Evolutionary conservation across 495 filamentous ascomycete genomes (phyloP), one percentile per base, ranked within the genome.

Genomic region (Penicillium psychrofluorescens): DNA sequence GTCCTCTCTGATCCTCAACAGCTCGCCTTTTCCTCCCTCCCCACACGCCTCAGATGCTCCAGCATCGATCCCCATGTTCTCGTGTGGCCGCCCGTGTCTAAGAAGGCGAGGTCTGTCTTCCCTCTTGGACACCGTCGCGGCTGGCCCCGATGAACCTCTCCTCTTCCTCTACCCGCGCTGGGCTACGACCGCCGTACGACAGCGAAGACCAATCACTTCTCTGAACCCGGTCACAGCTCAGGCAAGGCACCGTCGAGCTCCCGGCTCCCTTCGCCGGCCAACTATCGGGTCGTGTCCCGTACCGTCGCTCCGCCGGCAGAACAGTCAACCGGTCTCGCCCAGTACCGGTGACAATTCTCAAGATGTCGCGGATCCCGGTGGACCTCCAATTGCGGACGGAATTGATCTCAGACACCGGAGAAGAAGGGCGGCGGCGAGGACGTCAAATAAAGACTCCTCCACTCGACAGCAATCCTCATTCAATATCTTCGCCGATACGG

Each of bases 111-210:
- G 60, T 43, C 35, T 70, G 40, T 58, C 64, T 49, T 53, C 59
- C 53, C 48, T 61, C 58, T 56, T 66, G 44, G 64, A 71, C 54
- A 60, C 52, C 38, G 53, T 59, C 53, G 55, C 59, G 48, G 54
- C 60, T 54, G 55, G 57, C 46, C 40, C 62, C 46, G 58, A 63
- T 43, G 66, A 72, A 58, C 62, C 67, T 41, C 58, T 74, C 15
- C 61, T 70, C 15, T 74, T 74, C 44, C 68, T 74, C 31, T 74
- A 74, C 43, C 70, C 70, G 43, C 62, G 57, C 49, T 71, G 64
- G 68, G 62, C 56, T 45, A 57, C 62, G 11, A 53, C 60, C 36
- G 41, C 48, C 12, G 30, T 59, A 10, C 55, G 46, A n/a, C 52
- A 56, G 10, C 55, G 51, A 28, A 55, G 55, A 43, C 42, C 44